Percentiles rank a stretch among this genome's conserved stretches.
Conservation (phyloP, 768 basidiomycete genomes). For the Pholiota conissans region DNA sequence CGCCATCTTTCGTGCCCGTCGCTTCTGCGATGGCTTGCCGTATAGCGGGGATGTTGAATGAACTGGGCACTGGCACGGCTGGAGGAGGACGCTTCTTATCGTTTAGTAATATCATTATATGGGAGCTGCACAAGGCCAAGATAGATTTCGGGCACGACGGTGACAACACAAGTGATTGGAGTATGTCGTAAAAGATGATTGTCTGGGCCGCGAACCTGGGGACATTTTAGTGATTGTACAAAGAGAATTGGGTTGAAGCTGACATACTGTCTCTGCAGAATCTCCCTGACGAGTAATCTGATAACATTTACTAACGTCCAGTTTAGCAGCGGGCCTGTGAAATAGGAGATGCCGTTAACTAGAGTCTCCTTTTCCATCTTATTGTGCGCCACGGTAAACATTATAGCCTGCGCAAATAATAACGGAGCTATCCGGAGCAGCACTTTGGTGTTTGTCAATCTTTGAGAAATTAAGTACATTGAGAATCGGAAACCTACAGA, state of each 20-base stretch:
- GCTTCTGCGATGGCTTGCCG: constrained; percentile 38
- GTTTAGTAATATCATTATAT: constrained; percentile 45
- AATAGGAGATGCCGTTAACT: constrained; percentile 77
- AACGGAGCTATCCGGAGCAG: constrained; percentile 68
- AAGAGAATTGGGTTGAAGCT: background rate
- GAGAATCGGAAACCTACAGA: background rate
- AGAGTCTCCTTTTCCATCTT: constrained; percentile 70
- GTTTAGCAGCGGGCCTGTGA: constrained; percentile 67
- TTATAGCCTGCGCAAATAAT: constrained; percentile 65
- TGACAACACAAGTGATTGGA: constrained; percentile 67
- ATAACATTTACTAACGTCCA: constrained; percentile 83
- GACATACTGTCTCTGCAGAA: constrained; percentile 55
- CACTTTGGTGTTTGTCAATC: constrained; percentile 69
- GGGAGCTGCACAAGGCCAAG: constrained; percentile 60
- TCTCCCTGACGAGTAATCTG: constrained; percentile 59
- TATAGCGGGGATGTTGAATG: constrained; percentile 29
- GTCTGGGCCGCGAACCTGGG: constrained; percentile 40
- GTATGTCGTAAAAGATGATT: constrained; percentile 53
- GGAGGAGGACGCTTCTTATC: constrained; percentile 30
- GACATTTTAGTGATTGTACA: background rate
- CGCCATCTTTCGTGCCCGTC: constrained; percentile 34
- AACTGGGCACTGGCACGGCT: constrained; percentile 7
- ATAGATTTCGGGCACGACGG: constrained; percentile 66
- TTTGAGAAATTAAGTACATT: constrained; percentile 24
- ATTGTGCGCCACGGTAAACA: constrained; percentile 38